Conservation (phyloP, 345 rosid genomes). For the Ricinus communis region DNA sequence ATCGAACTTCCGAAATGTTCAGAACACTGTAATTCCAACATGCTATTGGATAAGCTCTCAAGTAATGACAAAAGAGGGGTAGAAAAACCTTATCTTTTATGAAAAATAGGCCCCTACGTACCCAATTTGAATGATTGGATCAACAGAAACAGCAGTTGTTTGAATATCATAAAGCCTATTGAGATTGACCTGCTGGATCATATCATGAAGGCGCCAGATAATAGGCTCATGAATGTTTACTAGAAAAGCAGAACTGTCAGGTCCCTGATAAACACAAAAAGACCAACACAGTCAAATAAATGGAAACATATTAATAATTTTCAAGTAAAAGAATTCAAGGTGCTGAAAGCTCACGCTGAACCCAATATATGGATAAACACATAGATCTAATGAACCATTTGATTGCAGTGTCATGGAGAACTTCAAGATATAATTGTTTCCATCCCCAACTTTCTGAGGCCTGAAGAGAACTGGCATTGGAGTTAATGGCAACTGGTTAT, state of each 20-base stretch:
- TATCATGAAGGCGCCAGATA: constrained; percentile 98
- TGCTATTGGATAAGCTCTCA: constrained; percentile 6
- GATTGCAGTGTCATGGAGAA: constrained; percentile 76
- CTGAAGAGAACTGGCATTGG: constrained; percentile 96
- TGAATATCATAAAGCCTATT: constrained; percentile 59
- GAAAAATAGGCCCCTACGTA: constrained; percentile 31
- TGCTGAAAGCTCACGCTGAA: constrained; percentile 52
- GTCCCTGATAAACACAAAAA: constrained; percentile 53
- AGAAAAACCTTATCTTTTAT: not conserved
- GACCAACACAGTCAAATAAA: constrained; percentile 15
- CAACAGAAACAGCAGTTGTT: constrained; percentile 89
- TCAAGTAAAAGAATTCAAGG: constrained; percentile 9
- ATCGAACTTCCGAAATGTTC: constrained; percentile 82
- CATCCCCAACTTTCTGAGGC: constrained; percentile 79
- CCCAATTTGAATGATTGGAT: constrained; percentile 96
- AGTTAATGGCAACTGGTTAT: constrained; percentile 92
- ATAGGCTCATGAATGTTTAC: constrained; percentile 94
- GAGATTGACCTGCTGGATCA: constrained; percentile 83
- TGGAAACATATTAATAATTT: not conserved
- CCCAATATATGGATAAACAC: constrained; percentile 86
- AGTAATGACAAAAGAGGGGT: not conserved
- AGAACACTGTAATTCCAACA: constrained; percentile 63
- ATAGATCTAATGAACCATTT: constrained; percentile 75
- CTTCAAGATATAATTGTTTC: constrained; percentile 66
- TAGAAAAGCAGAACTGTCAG: constrained; percentile 80